phyloP scores from a whole-genome alignment of 2,329 filamentous ascomycete species.

The Alternaria solani region DNA sequence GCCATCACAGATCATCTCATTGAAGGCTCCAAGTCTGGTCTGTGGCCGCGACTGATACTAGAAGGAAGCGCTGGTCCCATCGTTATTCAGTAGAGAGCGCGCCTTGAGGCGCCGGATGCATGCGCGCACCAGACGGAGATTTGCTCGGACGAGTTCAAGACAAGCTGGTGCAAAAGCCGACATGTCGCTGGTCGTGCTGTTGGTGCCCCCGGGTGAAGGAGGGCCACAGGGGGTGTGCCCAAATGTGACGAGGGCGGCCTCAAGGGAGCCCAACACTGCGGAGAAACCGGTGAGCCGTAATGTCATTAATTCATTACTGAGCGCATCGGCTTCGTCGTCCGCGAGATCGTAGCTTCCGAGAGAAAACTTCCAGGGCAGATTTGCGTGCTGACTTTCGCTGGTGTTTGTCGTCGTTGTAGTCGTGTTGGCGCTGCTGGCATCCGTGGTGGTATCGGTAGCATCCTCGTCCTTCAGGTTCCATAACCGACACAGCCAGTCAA shows the following conservation, averaged over 20 bases:
- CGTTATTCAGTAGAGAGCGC: conserved; percentile 12
- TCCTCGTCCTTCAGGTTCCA: conserved; percentile 13
- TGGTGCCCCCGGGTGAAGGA: conserved; percentile 3
- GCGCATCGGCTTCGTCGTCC: conserved; percentile 20
- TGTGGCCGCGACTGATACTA: not conserved
- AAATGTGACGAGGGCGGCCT: conserved; percentile 15
- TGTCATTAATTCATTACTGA: conserved; percentile 20
- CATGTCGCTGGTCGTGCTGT: not conserved
- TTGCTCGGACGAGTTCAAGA: conserved; percentile 14
- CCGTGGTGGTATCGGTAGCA: conserved; percentile 4
- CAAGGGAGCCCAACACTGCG: conserved; percentile 16
- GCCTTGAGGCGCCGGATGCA: conserved; percentile 15
- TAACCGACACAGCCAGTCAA: conserved; percentile 19
- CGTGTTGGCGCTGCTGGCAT: conserved; percentile 3
- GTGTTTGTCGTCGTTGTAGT: conserved; percentile 1
- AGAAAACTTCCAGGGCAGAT: conserved; percentile 15
- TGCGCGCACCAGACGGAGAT: conserved; percentile 17
- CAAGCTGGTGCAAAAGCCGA: conserved; percentile 11
- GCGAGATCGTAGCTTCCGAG: conserved; percentile 18
- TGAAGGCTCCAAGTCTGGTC: not conserved
- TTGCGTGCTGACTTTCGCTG: not conserved
- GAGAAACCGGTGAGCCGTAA: conserved; percentile 17
- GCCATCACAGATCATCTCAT: not conserved
- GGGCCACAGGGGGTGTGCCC: not conserved
- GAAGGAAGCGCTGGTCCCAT: not conserved